Percentiles rank a stretch among this genome's conserved stretches.
phyloP scores from a whole-genome alignment of 108 stramenopile genomes.

The Fistulifera pelliculosa region DNA sequence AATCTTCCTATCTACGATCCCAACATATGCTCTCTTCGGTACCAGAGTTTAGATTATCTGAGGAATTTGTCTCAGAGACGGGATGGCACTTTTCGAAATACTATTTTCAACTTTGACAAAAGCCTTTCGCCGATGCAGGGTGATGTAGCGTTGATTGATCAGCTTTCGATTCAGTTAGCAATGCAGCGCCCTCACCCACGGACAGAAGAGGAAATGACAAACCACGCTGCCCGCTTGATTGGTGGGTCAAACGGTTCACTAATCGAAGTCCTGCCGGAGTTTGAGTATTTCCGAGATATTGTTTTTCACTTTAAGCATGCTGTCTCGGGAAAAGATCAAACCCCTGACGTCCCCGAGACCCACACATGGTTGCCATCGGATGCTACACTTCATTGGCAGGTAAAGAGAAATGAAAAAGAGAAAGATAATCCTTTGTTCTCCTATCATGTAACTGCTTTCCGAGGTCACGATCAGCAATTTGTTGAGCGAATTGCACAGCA shows the following conservation, averaged over 20 bases:
- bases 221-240: conserved; percentile 68
- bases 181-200: conserved; percentile 62
- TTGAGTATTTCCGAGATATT: conserved; percentile 96
- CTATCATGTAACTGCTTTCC: conserved; percentile 68
- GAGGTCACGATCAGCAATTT: conserved; percentile 62
- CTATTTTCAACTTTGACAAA: conserved; percentile 86
- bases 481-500: conserved; percentile 54
- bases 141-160: conserved; percentile 73
- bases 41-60: conserved; percentile 94
- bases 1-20: conserved; percentile 93
- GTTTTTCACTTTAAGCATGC: conserved; percentile 96
- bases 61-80: conserved; percentile 55
- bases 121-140: conserved; percentile 62
- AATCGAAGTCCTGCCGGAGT: conserved; percentile 93
- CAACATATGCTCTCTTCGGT: conserved; percentile 68
- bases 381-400: conserved; percentile 74
- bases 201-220: conserved; percentile 51
- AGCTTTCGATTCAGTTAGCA: conserved; percentile 73
- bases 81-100: conserved; percentile 62
- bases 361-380: conserved; percentile 75
- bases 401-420: conserved; percentile 34
- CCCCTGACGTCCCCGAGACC: conserved; percentile 54
- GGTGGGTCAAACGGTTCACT: conserved; percentile 74
- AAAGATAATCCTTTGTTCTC: conserved; percentile 53
- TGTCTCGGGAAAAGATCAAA: conserved; percentile 66